Percentiles rank a stretch among this genome's conserved stretches.
Conservation (phyloP, 352 stramenopile genomes). For the Pythium phragmitis region DNA sequence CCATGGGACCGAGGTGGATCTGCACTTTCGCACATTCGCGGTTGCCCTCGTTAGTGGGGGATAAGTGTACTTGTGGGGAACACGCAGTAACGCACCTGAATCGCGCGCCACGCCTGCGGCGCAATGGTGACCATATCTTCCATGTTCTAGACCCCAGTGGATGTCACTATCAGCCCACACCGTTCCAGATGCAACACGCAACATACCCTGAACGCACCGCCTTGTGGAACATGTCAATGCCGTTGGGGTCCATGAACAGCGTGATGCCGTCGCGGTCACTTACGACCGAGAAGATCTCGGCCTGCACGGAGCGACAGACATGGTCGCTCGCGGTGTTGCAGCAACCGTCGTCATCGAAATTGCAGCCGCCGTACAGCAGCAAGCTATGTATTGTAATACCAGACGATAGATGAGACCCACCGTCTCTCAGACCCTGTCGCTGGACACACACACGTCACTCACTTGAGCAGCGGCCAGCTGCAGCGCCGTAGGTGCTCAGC, state of each 20-base stretch:
- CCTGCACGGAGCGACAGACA: conserved; percentile 72
- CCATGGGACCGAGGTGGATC: conserved; percentile 86
- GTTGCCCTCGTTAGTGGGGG: too few relatives aligned
- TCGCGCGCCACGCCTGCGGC: conserved; percentile 73
- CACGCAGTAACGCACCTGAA: conserved; percentile 46
- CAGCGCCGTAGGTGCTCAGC: conserved; percentile 61
- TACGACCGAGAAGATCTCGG: conserved; percentile 86
- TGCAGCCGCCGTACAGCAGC: conserved; percentile 79
- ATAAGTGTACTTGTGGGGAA: background rate
- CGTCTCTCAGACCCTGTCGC: background rate
- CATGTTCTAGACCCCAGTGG: conserved; percentile 44
- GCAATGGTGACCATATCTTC: conserved; percentile 63
- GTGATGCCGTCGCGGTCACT: conserved; percentile 74
- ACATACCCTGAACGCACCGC: conserved; percentile 38
- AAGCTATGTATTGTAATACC: conserved; percentile 36
- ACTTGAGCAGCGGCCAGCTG: conserved; percentile 87
- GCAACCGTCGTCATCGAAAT: conserved; percentile 71
- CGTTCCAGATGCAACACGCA: too few relatives aligned
- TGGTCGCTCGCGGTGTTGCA: conserved; percentile 48
- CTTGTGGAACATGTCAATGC: conserved; percentile 77
- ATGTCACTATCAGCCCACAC: too few relatives aligned
- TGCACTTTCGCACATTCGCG: conserved; percentile 17
- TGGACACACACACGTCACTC: background rate
- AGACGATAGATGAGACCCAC: conserved; percentile 4
- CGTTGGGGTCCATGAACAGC: conserved; percentile 83